These are phyloP conservation scores for Neoscytalidium dimidiatum DNA, from an alignment of 2,329 filamentous ascomycete genomes.

Conservation along the genomic window DNA sequence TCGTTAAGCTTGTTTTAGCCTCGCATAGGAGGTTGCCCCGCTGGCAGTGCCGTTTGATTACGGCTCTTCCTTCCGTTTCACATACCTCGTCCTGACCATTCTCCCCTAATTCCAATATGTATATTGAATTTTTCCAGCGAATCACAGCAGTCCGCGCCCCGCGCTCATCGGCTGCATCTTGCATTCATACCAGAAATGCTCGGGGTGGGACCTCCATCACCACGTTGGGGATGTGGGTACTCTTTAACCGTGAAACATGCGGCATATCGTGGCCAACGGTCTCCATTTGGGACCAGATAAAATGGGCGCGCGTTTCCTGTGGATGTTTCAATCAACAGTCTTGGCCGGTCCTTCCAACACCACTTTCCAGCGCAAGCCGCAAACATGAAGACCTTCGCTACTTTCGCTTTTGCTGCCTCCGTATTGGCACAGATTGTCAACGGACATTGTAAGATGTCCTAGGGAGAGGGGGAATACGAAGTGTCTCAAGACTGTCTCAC, in stretches of 20 bases:
- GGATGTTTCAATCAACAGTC: conserved; percentile 6
- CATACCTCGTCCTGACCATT: neutral
- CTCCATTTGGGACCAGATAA: neutral
- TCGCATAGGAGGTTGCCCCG: neutral
- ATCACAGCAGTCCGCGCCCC: neutral
- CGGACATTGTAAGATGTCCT: conserved; percentile 34
- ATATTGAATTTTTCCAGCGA: neutral
- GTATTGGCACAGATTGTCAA: conserved; percentile 36
- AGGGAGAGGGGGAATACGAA: neutral
- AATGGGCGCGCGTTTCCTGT: neutral
- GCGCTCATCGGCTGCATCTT: neutral
- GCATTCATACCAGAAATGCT: neutral
- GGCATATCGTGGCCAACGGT: neutral
- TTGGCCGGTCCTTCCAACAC: neutral
- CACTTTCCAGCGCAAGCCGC: neutral
- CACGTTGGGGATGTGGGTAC: neutral
- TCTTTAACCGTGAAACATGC: conserved; percentile 11
- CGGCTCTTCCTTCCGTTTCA: conserved; percentile 16
- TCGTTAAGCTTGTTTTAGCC: conserved; percentile 12
- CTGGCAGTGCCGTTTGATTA: conserved; percentile 1
- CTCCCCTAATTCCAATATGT: neutral
- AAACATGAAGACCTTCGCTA: conserved; percentile 37
- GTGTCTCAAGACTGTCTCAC: neutral
- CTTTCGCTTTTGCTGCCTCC: conserved; percentile 33
- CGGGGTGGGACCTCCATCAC: neutral